Evolutionary conservation across 2,329 filamentous ascomycete species (phyloP).

Genomic region (Cladosporium sp.): DNA sequence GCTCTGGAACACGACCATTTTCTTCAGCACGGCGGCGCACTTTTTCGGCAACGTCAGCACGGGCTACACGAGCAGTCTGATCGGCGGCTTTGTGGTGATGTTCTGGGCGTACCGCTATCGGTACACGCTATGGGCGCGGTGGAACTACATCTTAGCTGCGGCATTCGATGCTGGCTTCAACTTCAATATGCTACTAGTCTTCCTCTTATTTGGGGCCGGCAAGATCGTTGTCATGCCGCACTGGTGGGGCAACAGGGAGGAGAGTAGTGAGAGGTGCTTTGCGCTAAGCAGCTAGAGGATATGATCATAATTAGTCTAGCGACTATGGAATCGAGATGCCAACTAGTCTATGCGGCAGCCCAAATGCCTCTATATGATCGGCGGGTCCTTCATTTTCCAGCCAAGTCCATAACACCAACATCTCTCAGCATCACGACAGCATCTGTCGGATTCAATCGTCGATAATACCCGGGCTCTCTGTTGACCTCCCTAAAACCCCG

Average conservation of each 20-base stretch:
- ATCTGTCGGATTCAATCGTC: slow-evolving; percentile 49
- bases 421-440: slow-evolving; percentile 47
- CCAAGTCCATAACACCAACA: slow-evolving; percentile 28
- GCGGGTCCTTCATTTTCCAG: slow-evolving; percentile 1
- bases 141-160: slow-evolving; percentile 56
- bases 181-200: slow-evolving; percentile 56
- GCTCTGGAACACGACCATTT: slow-evolving; percentile 57
- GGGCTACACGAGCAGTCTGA: slow-evolving; percentile 35
- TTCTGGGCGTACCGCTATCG: slow-evolving; percentile 51
- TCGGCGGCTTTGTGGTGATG: slow-evolving; percentile 57
- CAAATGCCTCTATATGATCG: too few relatives aligned
- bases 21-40: slow-evolving; percentile 49
- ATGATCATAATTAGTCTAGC: too few relatives aligned
- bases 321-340: too few relatives aligned
- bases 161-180: slow-evolving; percentile 59
- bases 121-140: slow-evolving; percentile 53
- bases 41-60: slow-evolving; percentile 60
- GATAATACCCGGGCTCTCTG: slow-evolving; percentile 53
- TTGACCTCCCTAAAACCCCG: slow-evolving; percentile 50
- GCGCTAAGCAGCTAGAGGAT: slow-evolving; percentile 28
- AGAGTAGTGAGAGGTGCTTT: slow-evolving; percentile 54
- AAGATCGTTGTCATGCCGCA: slow-evolving; percentile 55
- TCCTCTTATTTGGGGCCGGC: slow-evolving; percentile 52
- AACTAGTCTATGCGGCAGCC: too few relatives aligned
- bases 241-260: slow-evolving; percentile 57